Conservation (phyloP, 140 eudicot species). For the Oenanthe javanica region DNA sequence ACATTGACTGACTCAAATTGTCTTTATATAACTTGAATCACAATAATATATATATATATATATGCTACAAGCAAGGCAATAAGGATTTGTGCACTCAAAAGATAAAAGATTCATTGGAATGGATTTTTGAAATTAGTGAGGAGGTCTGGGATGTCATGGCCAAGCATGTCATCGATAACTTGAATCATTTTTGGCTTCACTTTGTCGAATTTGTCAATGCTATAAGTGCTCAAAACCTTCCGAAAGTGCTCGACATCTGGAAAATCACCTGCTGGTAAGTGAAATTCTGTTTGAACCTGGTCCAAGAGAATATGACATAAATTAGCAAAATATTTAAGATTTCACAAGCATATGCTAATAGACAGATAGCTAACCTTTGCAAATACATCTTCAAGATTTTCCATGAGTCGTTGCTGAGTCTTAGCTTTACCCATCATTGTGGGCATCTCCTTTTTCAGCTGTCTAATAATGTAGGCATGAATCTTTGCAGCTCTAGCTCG, state of each 20-base stretch:
- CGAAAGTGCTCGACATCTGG: constrained; percentile 73
- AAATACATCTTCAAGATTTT: constrained; percentile 63
- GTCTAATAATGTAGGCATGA: constrained; percentile 81
- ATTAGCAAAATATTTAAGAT: background rate
- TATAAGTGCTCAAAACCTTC: constrained; percentile 60
- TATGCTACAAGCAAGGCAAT: background rate
- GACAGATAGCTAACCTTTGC: constrained; percentile 48
- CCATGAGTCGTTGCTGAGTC: constrained; percentile 60
- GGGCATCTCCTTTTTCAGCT: constrained; percentile 90
- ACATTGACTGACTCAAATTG: background rate
- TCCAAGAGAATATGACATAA: background rate
- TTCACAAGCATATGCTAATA: background rate
- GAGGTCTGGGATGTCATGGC: constrained; percentile 74
- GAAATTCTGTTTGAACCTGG: constrained; percentile 72
- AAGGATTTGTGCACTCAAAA: background rate
- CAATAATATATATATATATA: too few relatives aligned
- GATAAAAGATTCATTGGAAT: constrained; percentile 23
- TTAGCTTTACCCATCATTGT: constrained; percentile 83
- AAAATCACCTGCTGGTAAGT: constrained; percentile 76
- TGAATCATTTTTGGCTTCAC: constrained; percentile 84
- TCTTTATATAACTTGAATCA: background rate
- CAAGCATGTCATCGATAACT: constrained; percentile 87
- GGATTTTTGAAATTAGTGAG: constrained; percentile 67
- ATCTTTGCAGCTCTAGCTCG: constrained; percentile 93
- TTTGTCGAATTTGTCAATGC: constrained; percentile 73